A percentile compares a stretch with the other conserved stretches of the same genome.
Evolutionary conservation across 2,329 filamentous ascomycete species (phyloP).

Genomic region (Epichloe hybrida): DNA sequence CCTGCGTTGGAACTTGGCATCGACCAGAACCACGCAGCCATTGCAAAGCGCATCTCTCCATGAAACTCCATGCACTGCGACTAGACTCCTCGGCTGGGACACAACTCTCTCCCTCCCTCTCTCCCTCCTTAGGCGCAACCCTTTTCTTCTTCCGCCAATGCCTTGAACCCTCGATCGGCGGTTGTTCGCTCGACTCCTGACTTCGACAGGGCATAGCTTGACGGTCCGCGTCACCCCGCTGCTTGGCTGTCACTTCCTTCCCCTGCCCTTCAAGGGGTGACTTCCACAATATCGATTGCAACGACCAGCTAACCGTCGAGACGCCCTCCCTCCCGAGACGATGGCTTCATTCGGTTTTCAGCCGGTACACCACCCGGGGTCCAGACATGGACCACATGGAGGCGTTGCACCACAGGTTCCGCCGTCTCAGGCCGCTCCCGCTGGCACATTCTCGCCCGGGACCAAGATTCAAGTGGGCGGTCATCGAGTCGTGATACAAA

Average conservation of each 20-base stretch:
- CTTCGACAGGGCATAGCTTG: background rate
- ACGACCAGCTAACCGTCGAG: background rate
- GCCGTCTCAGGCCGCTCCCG: slow-evolving; percentile 29
- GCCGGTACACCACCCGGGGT: slow-evolving; percentile 14
- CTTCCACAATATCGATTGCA: background rate
- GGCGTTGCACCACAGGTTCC: slow-evolving; percentile 27
- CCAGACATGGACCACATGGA: slow-evolving; percentile 24
- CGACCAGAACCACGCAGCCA: background rate
- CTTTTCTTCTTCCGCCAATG: background rate
- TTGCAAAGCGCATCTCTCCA: background rate
- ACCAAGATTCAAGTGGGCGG: slow-evolving; percentile 94
- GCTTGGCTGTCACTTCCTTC: background rate
- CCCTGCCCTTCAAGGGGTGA: background rate
- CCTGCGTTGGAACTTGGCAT: background rate
- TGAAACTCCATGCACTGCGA: too few species aligned
- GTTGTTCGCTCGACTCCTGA: background rate
- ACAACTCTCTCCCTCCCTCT: background rate
- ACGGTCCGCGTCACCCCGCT: background rate
- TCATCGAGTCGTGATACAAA: slow-evolving; percentile 87
- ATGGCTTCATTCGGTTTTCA: slow-evolving; percentile 27
- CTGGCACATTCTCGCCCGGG: slow-evolving; percentile 80
- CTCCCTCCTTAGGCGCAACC: background rate
- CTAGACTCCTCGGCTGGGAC: background rate
- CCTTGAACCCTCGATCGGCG: background rate
- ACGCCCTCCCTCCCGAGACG: slow-evolving; percentile 1